Conservation (phyloP, 352 stramenopile species). For the Globisporangium irregulare region DNA sequence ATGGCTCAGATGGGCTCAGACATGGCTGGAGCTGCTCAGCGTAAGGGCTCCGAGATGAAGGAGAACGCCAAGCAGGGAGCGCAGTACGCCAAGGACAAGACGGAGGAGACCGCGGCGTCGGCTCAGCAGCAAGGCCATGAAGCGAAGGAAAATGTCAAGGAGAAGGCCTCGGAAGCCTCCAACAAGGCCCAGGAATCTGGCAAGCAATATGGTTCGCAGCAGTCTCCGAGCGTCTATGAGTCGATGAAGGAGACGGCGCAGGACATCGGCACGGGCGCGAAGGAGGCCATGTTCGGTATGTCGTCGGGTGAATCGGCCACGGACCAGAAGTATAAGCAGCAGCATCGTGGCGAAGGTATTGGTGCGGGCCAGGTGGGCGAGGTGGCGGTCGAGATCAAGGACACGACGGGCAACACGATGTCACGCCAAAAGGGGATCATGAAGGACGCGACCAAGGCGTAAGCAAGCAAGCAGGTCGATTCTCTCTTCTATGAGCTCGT, state of each 20-base stretch:
- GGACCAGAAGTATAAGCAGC: constrained; percentile 7
- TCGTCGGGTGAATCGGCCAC: constrained; percentile 5
- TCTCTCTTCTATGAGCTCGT: not conserved
- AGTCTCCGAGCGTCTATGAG: not conserved
- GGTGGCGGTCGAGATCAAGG: constrained; percentile 17
- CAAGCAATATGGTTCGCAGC: not conserved
- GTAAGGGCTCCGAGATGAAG: constrained; percentile 1
- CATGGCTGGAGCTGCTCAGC: not conserved
- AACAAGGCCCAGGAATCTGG: not conserved
- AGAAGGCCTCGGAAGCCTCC: not conserved
- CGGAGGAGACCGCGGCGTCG: not conserved
- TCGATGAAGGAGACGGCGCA: not conserved
- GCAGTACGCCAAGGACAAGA: not conserved
- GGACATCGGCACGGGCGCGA: not conserved
- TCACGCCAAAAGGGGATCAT: constrained; percentile 23
- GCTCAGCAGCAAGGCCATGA: not conserved
- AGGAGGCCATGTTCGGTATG: constrained; percentile 1
- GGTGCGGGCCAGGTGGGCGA: not conserved
- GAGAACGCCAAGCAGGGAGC: constrained; percentile 1
- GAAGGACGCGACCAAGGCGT: constrained; percentile 21
- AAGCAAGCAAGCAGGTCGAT: not conserved
- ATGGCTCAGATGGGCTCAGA: not conserved
- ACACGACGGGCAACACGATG: constrained; percentile 14
- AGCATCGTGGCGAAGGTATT: not conserved
- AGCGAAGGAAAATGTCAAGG: not conserved